Percentiles rank a stretch among this genome's conserved stretches.
Evolutionary conservation across 2,329 filamentous ascomycete genomes (phyloP).

Genomic region (Zarea fungicola): DNA sequence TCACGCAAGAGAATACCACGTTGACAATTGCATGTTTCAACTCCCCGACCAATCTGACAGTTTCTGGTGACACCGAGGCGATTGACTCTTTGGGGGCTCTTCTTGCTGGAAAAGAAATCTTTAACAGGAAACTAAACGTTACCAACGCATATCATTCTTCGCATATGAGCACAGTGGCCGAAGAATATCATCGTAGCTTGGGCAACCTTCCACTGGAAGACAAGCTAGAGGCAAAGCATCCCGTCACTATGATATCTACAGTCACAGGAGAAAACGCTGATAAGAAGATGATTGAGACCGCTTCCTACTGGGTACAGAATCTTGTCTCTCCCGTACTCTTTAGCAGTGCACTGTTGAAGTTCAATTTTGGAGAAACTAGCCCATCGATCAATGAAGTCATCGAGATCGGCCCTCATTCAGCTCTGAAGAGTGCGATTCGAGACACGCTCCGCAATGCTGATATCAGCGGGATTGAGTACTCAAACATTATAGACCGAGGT

Average conservation of each 20-base stretch:
- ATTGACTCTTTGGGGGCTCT: conserved; percentile 13
- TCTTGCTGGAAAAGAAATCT: conserved; percentile 13
- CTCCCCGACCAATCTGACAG: conserved; percentile 25
- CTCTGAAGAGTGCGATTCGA: conserved; percentile 17
- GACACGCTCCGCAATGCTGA: conserved; percentile 14
- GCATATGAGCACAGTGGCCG: conserved; percentile 23
- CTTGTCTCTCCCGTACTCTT: background rate
- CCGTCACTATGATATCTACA: background rate
- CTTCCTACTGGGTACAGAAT: conserved; percentile 1
- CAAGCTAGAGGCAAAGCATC: background rate
- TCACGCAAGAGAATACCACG: background rate
- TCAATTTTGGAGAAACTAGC: background rate
- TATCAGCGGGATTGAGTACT: background rate
- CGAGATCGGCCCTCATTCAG: conserved; percentile 23
- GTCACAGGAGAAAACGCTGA: background rate
- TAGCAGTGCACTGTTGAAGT: background rate
- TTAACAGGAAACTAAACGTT: conserved; percentile 26
- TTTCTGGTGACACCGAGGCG: conserved; percentile 23
- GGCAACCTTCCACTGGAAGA: background rate
- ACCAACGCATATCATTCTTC: conserved; percentile 22
- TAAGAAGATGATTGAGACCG: background rate
- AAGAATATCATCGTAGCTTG: conserved; percentile 18
- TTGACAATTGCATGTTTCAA: conserved; percentile 28
- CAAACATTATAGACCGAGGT: background rate
- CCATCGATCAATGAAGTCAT: conserved; percentile 10